Base-by-base conservation (phyloP, 495 filamentous ascomycete genomes). In the Clohesyomyces aquaticus region DNA sequence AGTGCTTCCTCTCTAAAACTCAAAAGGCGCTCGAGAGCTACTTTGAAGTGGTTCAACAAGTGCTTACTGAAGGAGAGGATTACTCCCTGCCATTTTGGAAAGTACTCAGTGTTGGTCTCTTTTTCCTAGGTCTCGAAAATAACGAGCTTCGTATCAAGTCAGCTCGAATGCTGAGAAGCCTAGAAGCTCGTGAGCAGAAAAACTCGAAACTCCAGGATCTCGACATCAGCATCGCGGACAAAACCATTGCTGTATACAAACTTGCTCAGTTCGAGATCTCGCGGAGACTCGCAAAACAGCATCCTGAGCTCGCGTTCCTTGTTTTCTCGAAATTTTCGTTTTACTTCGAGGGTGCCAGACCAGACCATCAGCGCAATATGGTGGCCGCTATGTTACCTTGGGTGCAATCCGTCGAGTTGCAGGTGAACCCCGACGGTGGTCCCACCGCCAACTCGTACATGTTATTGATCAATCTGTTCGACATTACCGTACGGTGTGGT, bases 191-290 rank as follows among this genome's bases (percentile, higher is more conserved):
- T 16, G 88, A 91, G 66, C 86, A 88, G 70, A 89, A 88, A 67
- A 91, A 81, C 68, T 96, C 93, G 4, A 91, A 93, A 68, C 85
- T 98, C 29, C 92, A 96, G 71, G 95, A 98, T 73, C 95, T 96
- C 51, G 95, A 98, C 69, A 96, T 98, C 68, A 96, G 93, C 73
- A 93, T 98, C 46, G 93, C 94, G 1, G 95, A 98, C 76, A 96
- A 96, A 77, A 98, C 94, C 0, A 96, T 93, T 59, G 94, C 94
- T 0, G 93, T 98, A 1, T 98, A 97, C 75, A 98, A 97, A 75
- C 82, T 93, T 18, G 94, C 94, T 3, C 95, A 98, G 67, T 98
- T 97, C 65, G 94, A 98, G 69, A 93, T 93, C 9, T 98, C 95
- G 0, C 91, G 92, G 66, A 78, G 91, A 47, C 80, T 98, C n/a